These are phyloP conservation scores for Metschnikowia reukaufii DNA, from an alignment of 805 yeast genomes.

Conservation along the genomic window DNA sequence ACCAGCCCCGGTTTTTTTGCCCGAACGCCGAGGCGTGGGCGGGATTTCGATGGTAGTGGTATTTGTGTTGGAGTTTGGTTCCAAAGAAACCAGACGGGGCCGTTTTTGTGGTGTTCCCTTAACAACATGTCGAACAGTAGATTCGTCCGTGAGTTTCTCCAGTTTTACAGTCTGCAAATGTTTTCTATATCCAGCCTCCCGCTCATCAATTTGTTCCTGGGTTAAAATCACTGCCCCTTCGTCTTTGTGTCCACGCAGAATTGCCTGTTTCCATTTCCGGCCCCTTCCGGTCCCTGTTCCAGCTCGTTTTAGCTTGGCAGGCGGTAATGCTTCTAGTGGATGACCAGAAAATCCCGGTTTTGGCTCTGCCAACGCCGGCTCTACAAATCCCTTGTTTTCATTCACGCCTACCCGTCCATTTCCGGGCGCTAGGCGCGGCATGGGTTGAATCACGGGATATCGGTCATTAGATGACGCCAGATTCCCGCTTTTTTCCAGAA, in stretches of 20 bases:
- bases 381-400: conserved; percentile 41
- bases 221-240: conserved; percentile 14
- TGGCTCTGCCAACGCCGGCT: conserved; percentile 58
- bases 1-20: not conserved
- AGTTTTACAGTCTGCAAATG: conserved; percentile 16
- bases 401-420: not conserved
- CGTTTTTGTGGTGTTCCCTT: conserved; percentile 14
- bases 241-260: conserved; percentile 14
- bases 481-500: conserved; percentile 1
- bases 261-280: conserved; percentile 25
- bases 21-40: no score
- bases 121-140: conserved; percentile 16
- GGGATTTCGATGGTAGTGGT: conserved; percentile 13
- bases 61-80: conserved; percentile 6
- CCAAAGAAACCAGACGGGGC: conserved; percentile 8
- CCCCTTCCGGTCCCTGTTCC: conserved; percentile 55
- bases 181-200: conserved; percentile 15
- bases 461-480: not conserved
- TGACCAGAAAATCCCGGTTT: conserved; percentile 67
- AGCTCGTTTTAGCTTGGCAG: conserved; percentile 49
- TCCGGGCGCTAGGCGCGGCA: conserved; percentile 9
- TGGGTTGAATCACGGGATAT: not conserved
- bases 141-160: conserved; percentile 17
- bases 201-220: conserved; percentile 18
- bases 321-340: conserved; percentile 70